phyloP scores from a whole-genome alignment of 2,329 filamentous ascomycete genomes.

The Chrysoporthe austroafricana region DNA sequence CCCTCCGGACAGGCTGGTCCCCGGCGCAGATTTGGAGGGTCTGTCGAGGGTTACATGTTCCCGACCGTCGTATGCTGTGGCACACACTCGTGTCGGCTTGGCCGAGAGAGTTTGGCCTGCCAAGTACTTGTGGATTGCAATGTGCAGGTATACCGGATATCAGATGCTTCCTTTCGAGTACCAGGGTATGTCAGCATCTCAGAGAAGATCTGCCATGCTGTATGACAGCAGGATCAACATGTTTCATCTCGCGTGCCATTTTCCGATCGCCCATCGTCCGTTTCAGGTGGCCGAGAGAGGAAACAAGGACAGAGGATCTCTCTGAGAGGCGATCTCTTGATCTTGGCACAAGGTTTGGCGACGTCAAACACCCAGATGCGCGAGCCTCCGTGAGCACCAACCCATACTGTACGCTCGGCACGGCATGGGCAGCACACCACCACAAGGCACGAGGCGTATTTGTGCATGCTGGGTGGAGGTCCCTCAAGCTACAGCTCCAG shows the following conservation, averaged over 20 bases:
- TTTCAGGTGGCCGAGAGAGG: conserved; percentile 26
- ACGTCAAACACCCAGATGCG: not conserved
- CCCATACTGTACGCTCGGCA: not conserved
- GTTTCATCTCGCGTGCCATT: conserved; percentile 28
- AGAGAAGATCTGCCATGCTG: not conserved
- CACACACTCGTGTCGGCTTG: not conserved
- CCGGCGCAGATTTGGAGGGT: not conserved
- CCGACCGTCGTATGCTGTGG: not conserved
- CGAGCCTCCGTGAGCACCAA: not conserved
- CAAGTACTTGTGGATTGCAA: not conserved
- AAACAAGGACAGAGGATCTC: conserved; percentile 16
- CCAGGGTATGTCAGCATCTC: no score
- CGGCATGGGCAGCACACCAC: not conserved
- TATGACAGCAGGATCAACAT: conserved; percentile 8
- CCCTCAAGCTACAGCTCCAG: conserved; percentile 1
- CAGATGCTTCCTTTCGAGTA: no score
- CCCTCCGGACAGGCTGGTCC: conserved; percentile 6
- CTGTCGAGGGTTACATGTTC: not conserved
- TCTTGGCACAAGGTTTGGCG: conserved; percentile 3
- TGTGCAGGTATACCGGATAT: not conserved
- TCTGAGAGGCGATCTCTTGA: not conserved
- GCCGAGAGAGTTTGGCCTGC: not conserved
- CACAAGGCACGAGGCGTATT: not conserved
- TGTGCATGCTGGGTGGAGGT: not conserved
- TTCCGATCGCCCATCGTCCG: conserved; percentile 18